Evolutionary conservation across 805 yeast genomes (phyloP), one percentile per base, ranked within the genome.

Genomic region (Komagataella populi): DNA sequence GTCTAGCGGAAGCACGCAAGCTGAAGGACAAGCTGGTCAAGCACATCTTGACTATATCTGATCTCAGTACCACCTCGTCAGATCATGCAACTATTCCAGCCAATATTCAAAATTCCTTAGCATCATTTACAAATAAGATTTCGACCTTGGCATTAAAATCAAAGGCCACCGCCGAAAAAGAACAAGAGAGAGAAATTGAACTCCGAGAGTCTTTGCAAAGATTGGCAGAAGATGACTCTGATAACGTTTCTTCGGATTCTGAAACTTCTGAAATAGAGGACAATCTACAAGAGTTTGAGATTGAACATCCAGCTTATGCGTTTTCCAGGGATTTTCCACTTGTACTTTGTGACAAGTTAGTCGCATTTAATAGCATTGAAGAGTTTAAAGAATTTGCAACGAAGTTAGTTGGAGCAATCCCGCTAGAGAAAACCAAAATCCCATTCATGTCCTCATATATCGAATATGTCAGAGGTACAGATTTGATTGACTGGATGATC

Each of bases 391-490:
- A 16, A 8, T 56, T 53, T 44, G 49, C 53, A 23, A 20, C 12
- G 23, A 23, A n/a, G 14, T 30, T 54, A 6, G 49, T 52, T 16
- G 53, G 48, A n/a, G 55, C 50, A 2, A 51, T 52, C 4, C 51
- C 47, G 10, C 39, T 51, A 7, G 53, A 52, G n/a, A 48, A 45
- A 8, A 49, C 55, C 5, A 46, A 50, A 16, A 47, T 54, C 6
- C 47, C 56, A 20, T 50, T 55, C 20, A 24, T 44, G 20, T 16
- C 51, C 8, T 51, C 45, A 3, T 50, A 49, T 48, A 48, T 48
- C 18, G 52, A 53, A 43, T 55, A 50, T 10, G 55, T 56, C 50
- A 55, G 45, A 44, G 46, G 50, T n/a, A 54, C 47, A 17, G 44
- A 53, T 14, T 45, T 56, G 49, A 47, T 55, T 20, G 16, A 20